Percentiles rank a stretch among this genome's conserved stretches.
These are phyloP conservation scores for Sanghuangporus baumii DNA, from an alignment of 1,284 basidiomycete species.

Conservation along the genomic window DNA sequence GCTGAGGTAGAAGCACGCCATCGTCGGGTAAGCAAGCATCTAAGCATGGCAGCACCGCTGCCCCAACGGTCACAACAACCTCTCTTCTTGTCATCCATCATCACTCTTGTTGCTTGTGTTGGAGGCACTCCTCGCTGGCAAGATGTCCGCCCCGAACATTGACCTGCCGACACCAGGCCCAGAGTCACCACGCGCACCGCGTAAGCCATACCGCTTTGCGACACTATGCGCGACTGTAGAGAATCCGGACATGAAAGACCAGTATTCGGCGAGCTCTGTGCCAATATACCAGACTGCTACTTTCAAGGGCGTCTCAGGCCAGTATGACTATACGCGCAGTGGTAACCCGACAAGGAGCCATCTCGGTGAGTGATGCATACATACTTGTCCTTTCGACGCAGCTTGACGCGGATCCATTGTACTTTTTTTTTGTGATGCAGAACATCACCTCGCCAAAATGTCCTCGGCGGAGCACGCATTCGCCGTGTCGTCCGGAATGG, in stretches of 20 bases:
- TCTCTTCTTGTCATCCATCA: neutral
- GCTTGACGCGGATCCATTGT: neutral
- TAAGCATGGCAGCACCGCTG: neutral
- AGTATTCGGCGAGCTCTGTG: conserved; percentile 89
- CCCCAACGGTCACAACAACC: neutral
- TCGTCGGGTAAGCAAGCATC: neutral
- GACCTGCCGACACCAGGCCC: conserved; percentile 71
- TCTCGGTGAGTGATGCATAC: conserved; percentile 56
- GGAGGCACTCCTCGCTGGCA: neutral
- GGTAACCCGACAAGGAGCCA: conserved; percentile 97
- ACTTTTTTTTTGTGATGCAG: conserved; percentile 34
- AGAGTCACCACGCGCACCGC: conserved; percentile 58
- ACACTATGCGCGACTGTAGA: conserved; percentile 93
- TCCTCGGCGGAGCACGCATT: conserved; percentile 87
- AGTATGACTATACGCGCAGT: conserved; percentile 92
- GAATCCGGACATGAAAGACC: conserved; percentile 82
- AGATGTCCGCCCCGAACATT: conserved; percentile 7
- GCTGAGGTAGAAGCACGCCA: conserved; percentile 6
- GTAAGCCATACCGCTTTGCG: conserved; percentile 75
- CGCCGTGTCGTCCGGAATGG: conserved; percentile 96
- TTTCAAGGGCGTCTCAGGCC: conserved; percentile 91
- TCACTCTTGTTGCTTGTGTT: neutral
- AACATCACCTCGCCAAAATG: conserved; percentile 93
- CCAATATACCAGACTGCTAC: conserved; percentile 99
- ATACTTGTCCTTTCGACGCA: neutral